phyloP scores from a whole-genome alignment of 2,329 filamentous ascomycete species.

The Saccharata proteae region DNA sequence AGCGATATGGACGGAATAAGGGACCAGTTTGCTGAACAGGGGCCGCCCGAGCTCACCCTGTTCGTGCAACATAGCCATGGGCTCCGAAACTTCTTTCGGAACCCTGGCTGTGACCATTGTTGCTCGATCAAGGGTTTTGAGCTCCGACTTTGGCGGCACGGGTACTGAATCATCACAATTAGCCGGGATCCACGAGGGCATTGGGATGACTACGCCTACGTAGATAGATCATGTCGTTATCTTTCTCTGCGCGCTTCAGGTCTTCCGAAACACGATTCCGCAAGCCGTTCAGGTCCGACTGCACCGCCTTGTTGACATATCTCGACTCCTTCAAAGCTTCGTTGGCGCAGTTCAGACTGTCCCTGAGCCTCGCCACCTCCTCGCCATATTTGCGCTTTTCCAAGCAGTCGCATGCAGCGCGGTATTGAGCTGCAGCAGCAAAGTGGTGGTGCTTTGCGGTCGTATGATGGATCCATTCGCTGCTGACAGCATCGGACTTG shows the following conservation, averaged over 20 bases:
- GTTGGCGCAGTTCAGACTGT: slow-evolving; percentile 70
- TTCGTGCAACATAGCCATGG: slow-evolving; percentile 68
- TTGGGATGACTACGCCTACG: slow-evolving; percentile 34
- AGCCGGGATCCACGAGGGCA: background rate
- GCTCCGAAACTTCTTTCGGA: slow-evolving; percentile 71
- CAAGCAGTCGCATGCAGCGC: slow-evolving; percentile 78
- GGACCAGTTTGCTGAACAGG: slow-evolving; percentile 82
- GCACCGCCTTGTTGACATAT: slow-evolving; percentile 70
- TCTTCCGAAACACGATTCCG: slow-evolving; percentile 78
- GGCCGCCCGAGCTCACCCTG: slow-evolving; percentile 70
- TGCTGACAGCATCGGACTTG: slow-evolving; percentile 79
- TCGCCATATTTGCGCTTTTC: slow-evolving; percentile 94
- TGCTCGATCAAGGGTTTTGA: slow-evolving; percentile 74
- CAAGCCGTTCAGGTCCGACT: slow-evolving; percentile 69
- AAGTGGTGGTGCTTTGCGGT: slow-evolving; percentile 97
- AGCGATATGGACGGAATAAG: slow-evolving; percentile 89
- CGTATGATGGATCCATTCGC: slow-evolving; percentile 96
- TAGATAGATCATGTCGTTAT: slow-evolving; percentile 93
- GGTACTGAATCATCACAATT: slow-evolving; percentile 35
- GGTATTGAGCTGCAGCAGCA: slow-evolving; percentile 85
- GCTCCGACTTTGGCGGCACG: slow-evolving; percentile 77
- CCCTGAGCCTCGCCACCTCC: slow-evolving; percentile 75
- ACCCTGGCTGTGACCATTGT: slow-evolving; percentile 74
- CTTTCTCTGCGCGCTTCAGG: slow-evolving; percentile 82
- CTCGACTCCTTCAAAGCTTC: slow-evolving; percentile 77